Conservation (phyloP, 345 rosid genomes). For the Lepidium didymum region DNA sequence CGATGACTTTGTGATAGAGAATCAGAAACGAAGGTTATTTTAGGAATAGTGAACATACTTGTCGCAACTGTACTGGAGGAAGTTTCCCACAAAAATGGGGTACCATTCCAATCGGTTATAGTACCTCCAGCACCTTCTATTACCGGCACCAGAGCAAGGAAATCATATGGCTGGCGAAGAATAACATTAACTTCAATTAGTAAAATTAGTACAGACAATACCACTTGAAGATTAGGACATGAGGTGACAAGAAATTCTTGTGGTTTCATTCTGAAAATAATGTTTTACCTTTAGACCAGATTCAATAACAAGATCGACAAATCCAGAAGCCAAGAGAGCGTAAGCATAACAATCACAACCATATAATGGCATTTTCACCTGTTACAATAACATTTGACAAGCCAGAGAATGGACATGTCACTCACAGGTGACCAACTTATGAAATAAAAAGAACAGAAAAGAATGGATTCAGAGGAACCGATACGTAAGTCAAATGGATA, state of each 20-base stretch:
- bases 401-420: background rate
- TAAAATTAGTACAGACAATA: background rate
- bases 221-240: background rate
- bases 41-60: constrained; percentile 35
- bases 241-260: background rate
- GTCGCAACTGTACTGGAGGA: constrained; percentile 49
- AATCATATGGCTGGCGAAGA: constrained; percentile 70
- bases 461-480: background rate
- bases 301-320: constrained; percentile 89
- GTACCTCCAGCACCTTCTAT: constrained; percentile 89
- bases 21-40: background rate
- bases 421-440: background rate
- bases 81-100: constrained; percentile 69
- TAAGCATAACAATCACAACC: constrained; percentile 99
- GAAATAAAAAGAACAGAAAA: background rate
- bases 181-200: background rate
- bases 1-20: background rate
- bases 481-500: background rate
- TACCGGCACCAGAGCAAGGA: constrained; percentile 83
- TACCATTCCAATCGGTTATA: constrained; percentile 80
- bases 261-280: background rate
- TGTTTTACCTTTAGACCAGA: constrained; percentile 82
- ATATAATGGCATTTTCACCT: constrained; percentile 89
- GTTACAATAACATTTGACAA: constrained; percentile 12
- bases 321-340: constrained; percentile 93